Conservation (phyloP, 495 filamentous ascomycete species). For the Neurospora sp. region DNA sequence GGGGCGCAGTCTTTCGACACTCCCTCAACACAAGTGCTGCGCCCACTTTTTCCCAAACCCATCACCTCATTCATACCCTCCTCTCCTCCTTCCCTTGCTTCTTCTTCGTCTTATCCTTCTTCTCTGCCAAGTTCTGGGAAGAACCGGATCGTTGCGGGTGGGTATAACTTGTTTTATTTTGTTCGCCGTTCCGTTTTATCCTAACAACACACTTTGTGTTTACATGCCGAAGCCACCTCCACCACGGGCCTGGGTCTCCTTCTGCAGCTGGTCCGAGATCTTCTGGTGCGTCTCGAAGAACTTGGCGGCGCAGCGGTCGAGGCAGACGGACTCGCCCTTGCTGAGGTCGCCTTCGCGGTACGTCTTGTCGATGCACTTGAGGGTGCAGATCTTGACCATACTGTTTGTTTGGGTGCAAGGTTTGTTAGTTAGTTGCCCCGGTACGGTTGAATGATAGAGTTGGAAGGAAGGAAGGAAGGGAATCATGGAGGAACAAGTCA, state of each 20-base stretch:
- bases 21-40: neutral
- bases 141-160: neutral
- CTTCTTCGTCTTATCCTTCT: neutral
- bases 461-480: neutral
- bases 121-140: neutral
- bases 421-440: neutral
- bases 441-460: neutral
- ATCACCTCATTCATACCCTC: neutral
- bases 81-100: neutral
- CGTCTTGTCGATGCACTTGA: conserved; percentile 81
- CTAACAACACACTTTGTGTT: neutral
- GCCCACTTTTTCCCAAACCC: neutral
- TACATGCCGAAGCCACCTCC: conserved; percentile 23
- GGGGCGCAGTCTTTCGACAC: neutral
- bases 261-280: conserved; percentile 52
- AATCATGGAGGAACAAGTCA: neutral
- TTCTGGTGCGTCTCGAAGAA: conserved; percentile 98
- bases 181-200: neutral
- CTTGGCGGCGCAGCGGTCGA: conserved; percentile 92
- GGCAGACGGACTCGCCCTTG: conserved; percentile 96
- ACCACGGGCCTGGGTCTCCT: conserved; percentile 33
- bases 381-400: conserved; percentile 74
- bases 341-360: conserved; percentile 94
- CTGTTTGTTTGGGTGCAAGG: conserved; percentile 31
- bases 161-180: neutral